Evolutionary conservation across 169 alveolate genomes (phyloP), one percentile per base, ranked within the genome.

Genomic region (Cryptosporidium sp.): DNA sequence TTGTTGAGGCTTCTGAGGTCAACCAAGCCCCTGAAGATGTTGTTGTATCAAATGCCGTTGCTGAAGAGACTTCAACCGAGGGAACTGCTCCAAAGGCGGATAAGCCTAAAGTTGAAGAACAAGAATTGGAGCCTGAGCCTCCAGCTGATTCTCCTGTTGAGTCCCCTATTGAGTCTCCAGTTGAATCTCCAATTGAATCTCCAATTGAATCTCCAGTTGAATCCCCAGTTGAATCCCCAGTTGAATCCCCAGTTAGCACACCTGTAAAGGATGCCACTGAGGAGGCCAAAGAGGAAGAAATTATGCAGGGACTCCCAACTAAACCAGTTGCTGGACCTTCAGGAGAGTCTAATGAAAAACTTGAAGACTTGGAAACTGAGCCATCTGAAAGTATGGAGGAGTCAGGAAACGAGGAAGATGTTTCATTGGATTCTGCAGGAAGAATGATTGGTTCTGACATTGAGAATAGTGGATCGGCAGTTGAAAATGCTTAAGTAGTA

Each of bases 401-500:
- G 16, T 65, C 71, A 65, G 71, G 50, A 65, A 14, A 8, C 10
- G 50, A n/a, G 0, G 74, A 29, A 8, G 84, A 43, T 12, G 59
- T 0, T 14, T 75, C 86, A 5, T 43, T 75, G 1, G 33, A 37
- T 39, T 80, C 89, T 65, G 89, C 89, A 14, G 89, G 89, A 10
- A 26, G 75, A 37, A 7, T 61, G 23, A 59, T 80, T 18, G 75
- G 68, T 26, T 80, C 89, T 26, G 75, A 65, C 45, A n/a, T 80
- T 5, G 89, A 62, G 9, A 80, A 80, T 80, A 80, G 89, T 80
- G 89, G 89, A 26, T 80, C 89, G 10, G 29, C 10, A 8, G 18
- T 55, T 23, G 18, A 5, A 18, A 35, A 52, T 45, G 0, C 4
- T 0, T 52, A 0, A 23, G 45, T 45, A 58, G 67, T n/a, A 12